These are phyloP conservation scores for Abrus pulchellus DNA, from an alignment of 306 rosid genomes.

Conservation along the genomic window DNA sequence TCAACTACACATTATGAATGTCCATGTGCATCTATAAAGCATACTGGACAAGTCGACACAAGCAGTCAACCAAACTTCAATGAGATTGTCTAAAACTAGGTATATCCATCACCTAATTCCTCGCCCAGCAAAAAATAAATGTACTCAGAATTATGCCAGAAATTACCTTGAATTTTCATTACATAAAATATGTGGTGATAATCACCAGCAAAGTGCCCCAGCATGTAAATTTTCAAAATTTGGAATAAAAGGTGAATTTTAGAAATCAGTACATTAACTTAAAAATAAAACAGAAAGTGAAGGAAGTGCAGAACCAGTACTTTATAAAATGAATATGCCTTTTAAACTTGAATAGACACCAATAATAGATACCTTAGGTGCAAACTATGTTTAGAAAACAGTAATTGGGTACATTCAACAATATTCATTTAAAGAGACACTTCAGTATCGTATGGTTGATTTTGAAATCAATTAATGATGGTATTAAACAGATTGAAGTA, in stretches of 20 bases:
- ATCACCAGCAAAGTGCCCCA: conserved; percentile 2
- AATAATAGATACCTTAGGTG: neutral
- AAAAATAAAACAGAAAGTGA: neutral
- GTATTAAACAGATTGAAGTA: too few species aligned
- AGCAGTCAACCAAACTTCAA: neutral
- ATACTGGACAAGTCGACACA: neutral
- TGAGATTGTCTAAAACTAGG: neutral
- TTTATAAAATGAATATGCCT: conserved; percentile 3
- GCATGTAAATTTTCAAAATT: neutral
- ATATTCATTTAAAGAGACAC: neutral
- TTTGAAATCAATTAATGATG: neutral
- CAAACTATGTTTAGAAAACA: conserved; percentile 2
- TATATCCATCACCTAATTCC: neutral
- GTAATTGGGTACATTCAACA: neutral
- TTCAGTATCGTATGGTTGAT: neutral
- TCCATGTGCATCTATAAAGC: conserved; percentile 19
- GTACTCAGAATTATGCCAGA: conserved; percentile 23
- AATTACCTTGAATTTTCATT: conserved; percentile 10
- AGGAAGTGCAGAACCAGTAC: neutral
- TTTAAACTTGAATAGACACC: conserved; percentile 8
- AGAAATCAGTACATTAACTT: neutral
- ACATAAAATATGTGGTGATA: neutral
- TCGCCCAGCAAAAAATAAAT: neutral
- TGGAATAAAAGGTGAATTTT: neutral
- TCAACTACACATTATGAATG: conserved; percentile 30